Evolutionary conservation across 768 basidiomycete species (phyloP).

Genomic region (Mycena kentingensis): DNA sequence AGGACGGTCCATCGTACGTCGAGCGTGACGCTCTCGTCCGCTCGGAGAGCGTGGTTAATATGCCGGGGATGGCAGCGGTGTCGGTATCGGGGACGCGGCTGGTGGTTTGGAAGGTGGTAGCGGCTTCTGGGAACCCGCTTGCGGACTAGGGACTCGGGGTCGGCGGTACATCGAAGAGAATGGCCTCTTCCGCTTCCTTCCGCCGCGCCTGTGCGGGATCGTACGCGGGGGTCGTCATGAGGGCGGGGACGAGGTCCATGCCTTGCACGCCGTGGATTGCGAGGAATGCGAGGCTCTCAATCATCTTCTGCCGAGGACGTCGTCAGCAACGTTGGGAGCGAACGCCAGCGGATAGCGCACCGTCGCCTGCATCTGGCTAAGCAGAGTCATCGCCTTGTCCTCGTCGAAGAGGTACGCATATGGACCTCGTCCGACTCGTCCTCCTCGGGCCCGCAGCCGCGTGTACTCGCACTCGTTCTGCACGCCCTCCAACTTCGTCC

Average conservation of each 20-base stretch:
- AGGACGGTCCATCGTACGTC: slow-evolving; percentile 99
- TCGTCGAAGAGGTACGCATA: slow-evolving; percentile 96
- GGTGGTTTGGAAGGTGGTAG: slow-evolving; percentile 57
- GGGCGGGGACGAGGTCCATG: slow-evolving; percentile 85
- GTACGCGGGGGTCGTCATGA: slow-evolving; percentile 98
- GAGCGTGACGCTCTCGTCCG: slow-evolving; percentile 89
- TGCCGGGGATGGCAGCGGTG: slow-evolving; percentile 73
- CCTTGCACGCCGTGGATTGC: slow-evolving; percentile 90
- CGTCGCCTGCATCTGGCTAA: slow-evolving; percentile 99
- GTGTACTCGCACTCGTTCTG: slow-evolving; percentile 93
- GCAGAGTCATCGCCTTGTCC: slow-evolving; percentile 97
- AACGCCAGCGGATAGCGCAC: slow-evolving; percentile 53
- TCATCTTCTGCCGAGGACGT: slow-evolving; percentile 83
- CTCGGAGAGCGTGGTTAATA: slow-evolving; percentile 78
- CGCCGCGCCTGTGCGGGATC: slow-evolving; percentile 79
- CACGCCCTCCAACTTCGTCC: slow-evolving; percentile 72
- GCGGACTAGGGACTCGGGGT: slow-evolving; percentile 12
- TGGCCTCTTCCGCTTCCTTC: slow-evolving; percentile 40
- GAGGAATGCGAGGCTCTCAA: slow-evolving; percentile 87
- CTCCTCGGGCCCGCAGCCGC: slow-evolving; percentile 85
- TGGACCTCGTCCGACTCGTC: slow-evolving; percentile 94
- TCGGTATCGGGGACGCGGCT: slow-evolving; percentile 60
- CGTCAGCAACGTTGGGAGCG: slow-evolving; percentile 6
- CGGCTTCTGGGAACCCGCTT: slow-evolving; percentile 8
- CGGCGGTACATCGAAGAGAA: slow-evolving; percentile 12